Percentiles rank a stretch among this genome's conserved stretches.
These are phyloP conservation scores for Kwoniella pini DNA, from an alignment of 768 basidiomycete species.

Conservation along the genomic window DNA sequence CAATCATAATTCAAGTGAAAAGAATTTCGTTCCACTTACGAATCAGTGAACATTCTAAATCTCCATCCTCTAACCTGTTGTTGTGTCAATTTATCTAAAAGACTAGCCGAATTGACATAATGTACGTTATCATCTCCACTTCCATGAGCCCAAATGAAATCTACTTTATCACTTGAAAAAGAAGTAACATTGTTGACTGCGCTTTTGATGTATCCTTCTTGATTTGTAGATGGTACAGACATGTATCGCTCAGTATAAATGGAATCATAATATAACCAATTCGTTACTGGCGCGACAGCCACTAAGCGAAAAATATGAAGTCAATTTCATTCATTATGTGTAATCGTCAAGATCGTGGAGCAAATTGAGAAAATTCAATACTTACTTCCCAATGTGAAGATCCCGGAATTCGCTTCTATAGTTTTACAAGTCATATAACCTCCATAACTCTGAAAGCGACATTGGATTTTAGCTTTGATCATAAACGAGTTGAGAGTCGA, in stretches of 20 bases:
- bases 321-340: background rate
- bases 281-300: constrained; percentile 53
- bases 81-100: constrained; percentile 89
- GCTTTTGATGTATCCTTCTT: constrained; percentile 82
- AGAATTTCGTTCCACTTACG: constrained; percentile 60
- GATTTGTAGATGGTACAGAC: constrained; percentile 76
- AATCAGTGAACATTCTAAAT: constrained; percentile 97
- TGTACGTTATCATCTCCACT: constrained; percentile 96
- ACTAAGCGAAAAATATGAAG: constrained; percentile 22
- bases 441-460: constrained; percentile 87
- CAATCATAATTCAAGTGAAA: too few species aligned
- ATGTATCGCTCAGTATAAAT: constrained; percentile 99
- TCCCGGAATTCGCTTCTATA: constrained; percentile 81
- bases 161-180: constrained; percentile 66
- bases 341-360: background rate
- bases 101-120: constrained; percentile 81
- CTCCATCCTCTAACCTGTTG: constrained; percentile 67
- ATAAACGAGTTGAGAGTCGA: background rate
- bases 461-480: background rate
- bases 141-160: constrained; percentile 86
- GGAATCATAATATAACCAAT: constrained; percentile 64
- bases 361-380: constrained; percentile 59
- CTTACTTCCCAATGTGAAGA: constrained; percentile 87
- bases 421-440: constrained; percentile 95
- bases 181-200: constrained; percentile 85